Conservation (phyloP, 129 eudicot genomes). For the Helianthus annuus region DNA sequence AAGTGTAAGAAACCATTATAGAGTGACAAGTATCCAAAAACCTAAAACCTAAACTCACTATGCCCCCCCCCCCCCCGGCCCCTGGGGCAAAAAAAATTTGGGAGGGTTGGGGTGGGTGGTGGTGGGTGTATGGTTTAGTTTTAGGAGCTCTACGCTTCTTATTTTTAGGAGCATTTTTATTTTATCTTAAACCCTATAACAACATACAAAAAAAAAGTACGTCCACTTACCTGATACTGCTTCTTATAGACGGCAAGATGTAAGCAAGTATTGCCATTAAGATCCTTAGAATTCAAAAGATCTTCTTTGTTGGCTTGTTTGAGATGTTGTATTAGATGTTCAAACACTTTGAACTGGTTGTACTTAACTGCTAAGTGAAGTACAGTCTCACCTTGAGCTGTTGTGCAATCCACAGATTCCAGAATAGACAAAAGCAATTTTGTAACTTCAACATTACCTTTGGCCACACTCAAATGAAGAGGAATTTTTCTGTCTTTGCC, state of each 20-base stretch:
- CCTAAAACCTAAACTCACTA: no score
- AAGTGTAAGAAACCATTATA: no score
- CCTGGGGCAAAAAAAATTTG: no score
- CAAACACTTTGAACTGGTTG: slow-evolving; percentile 37
- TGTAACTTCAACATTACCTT: slow-evolving; percentile 43
- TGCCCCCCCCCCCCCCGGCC: no score
- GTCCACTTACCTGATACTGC: slow-evolving; percentile 36
- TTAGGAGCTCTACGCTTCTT: no score
- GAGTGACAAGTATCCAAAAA: no score
- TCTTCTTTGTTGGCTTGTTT: slow-evolving; percentile 33
- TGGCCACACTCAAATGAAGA: slow-evolving; percentile 47
- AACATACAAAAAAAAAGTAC: no score
- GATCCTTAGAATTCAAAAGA: slow-evolving; percentile 27
- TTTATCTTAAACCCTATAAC: no score
- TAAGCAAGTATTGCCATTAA: slow-evolving; percentile 40
- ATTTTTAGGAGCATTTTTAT: no score
- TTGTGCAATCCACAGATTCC: slow-evolving; percentile 29
- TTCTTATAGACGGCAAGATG: slow-evolving; percentile 46
- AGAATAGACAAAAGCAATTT: slow-evolving; percentile 28
- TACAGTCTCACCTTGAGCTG: slow-evolving; percentile 43
- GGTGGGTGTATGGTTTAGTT: no score
- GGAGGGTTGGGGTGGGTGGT: no score
- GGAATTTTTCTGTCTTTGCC: slow-evolving; percentile 51
- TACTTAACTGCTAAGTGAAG: slow-evolving; percentile 50
- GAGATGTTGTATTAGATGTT: slow-evolving; percentile 28